Percentiles rank a stretch among this genome's conserved stretches.
Conservation (phyloP, 192 early-diverging fungal genomes). For the Martensiomyces pterosporus region DNA sequence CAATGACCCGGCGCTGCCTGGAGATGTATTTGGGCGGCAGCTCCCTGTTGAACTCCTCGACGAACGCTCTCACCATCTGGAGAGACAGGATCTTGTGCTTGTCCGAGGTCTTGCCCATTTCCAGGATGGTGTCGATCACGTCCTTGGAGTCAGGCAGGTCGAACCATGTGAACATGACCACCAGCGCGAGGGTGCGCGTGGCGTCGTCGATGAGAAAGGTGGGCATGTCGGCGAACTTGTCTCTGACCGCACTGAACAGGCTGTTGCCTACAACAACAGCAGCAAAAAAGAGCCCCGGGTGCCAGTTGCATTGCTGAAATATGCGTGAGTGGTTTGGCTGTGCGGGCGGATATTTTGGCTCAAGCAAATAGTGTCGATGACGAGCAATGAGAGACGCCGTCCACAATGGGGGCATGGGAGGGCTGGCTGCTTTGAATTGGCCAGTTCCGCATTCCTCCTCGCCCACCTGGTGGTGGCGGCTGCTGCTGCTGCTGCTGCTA, state of each 20-base stretch:
- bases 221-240: constrained; percentile 28
- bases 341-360: too few species aligned
- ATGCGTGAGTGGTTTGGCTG: too few species aligned
- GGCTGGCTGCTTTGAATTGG: too few species aligned
- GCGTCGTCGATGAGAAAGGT: constrained; percentile 44
- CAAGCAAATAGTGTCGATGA: too few species aligned
- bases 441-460: too few species aligned
- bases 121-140: constrained; percentile 35
- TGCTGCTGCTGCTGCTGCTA: too few species aligned
- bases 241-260: constrained; percentile 30
- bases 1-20: constrained; percentile 62
- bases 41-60: constrained; percentile 71
- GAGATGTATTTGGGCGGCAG: constrained; percentile 58
- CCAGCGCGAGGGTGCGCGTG: constrained; percentile 45
- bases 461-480: too few species aligned
- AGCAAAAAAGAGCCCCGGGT: too few species aligned
- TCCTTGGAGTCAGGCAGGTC: constrained; percentile 35
- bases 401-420: too few species aligned
- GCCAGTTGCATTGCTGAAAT: too few species aligned
- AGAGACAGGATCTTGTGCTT: constrained; percentile 60
- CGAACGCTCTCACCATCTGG: constrained; percentile 61
- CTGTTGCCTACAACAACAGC: constrained; percentile 23
- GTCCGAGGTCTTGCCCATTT: constrained; percentile 20
- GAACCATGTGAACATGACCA: constrained; percentile 52
- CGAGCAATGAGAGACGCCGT: too few species aligned